Evolutionary conservation across 768 basidiomycete genomes (phyloP), one percentile per base, ranked within the genome.

Genomic region (Gelatoporia subvermispora): DNA sequence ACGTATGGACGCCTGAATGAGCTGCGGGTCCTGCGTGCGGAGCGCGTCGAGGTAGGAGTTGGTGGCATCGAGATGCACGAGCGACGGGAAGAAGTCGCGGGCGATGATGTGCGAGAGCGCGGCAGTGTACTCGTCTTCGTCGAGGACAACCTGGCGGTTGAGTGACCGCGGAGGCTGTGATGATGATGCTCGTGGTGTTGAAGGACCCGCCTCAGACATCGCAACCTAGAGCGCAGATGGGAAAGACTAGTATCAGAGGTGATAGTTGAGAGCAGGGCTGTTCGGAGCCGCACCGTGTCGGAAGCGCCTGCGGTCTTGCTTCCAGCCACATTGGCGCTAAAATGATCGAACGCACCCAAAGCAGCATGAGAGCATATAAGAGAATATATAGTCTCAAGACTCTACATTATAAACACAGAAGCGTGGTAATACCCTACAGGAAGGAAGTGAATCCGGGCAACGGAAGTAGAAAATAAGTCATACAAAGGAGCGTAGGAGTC

Each of bases 31-130:
- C 51, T 82, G 72, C n/a, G 82, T 73, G 38, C 78, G 76, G 35
- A 92, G 68, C 3, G 92, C 92, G 51, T 87, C 83, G 20, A 95
- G 79, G 67, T 93, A 93, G 49, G 74, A 77, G 63, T 94, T 92
- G 25, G 90, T 88, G 17, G 91, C 88, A 57, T 94, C 89, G 22
- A 95, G 77, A 57, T 91, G 89, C 16, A 85, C 81, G 9, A 98
- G 79, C 11, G 91, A 91, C 0, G 96, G 96, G 61, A 98, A 99
- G 77, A 99, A 99, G 69, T 98, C 95, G 42, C 96, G 85, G 35
- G 90, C 88, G 60, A 98, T 98, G 60, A 98, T 97, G 41, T 83
- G 78, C 10, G 90, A 91, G 18, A 99, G 75, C 1, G 88, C 88
- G 40, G 80, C 82, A 2, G 92, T 93, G 65, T 98, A 98, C 63